These are phyloP conservation scores for Mortierella polycephala DNA, from an alignment of 371 early-diverging fungal genomes.

Conservation along the genomic window DNA sequence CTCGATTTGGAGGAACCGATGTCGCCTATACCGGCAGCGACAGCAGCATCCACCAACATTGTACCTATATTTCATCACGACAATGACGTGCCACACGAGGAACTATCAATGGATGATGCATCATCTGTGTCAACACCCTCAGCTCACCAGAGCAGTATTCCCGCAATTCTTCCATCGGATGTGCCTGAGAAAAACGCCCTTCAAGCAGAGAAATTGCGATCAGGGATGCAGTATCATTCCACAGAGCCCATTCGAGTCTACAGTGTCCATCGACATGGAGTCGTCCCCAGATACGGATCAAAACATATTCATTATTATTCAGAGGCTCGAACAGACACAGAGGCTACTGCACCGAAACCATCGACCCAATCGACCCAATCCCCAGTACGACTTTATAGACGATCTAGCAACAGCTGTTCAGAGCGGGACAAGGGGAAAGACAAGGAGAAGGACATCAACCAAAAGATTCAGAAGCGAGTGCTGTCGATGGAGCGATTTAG, in stretches of 20 bases:
- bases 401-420: conserved; percentile 10
- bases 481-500: conserved; percentile 7
- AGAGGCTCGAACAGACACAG: conserved; percentile 8
- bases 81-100: not conserved
- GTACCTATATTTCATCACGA: conserved; percentile 13
- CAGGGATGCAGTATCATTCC: not conserved
- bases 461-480: conserved; percentile 7
- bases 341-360: not conserved
- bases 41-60: conserved; percentile 4
- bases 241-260: conserved; percentile 9
- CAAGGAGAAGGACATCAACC: conserved; percentile 32
- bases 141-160: not conserved
- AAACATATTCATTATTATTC: conserved; percentile 13
- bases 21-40: conserved; percentile 16
- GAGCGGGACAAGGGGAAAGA: conserved; percentile 21
- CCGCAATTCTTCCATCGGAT: not conserved
- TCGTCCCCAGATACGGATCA: conserved; percentile 33
- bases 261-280: conserved; percentile 17
- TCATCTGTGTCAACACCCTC: conserved; percentile 8
- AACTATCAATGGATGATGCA: not conserved
- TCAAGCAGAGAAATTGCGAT: not conserved
- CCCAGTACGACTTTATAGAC: conserved; percentile 7
- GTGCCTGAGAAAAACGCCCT: not conserved
- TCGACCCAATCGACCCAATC: not conserved
- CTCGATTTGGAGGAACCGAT: conserved; percentile 8